Base-by-base conservation (phyloP, 768 basidiomycete genomes). In the Asterophora parasitica region DNA sequence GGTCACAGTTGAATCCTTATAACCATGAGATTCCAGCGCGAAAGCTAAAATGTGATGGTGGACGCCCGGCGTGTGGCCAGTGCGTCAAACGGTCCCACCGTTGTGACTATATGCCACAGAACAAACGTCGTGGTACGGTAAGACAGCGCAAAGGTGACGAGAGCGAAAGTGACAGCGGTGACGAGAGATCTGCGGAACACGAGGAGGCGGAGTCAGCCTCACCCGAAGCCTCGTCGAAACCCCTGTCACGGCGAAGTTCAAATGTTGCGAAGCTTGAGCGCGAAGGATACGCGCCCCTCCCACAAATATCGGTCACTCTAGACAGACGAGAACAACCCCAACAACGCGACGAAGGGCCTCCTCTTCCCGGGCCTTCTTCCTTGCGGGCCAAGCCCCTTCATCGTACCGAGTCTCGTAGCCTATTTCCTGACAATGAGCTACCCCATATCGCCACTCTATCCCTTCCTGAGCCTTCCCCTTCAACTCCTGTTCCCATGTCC, bases 1-100 rank as follows among this genome's bases (percentile, higher is more conserved):
- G 44, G 51, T 48, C 19, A 46, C 38, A 44, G 33, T 40, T 44
- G 30, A 30, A 6, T 17, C 42, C 40, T 48, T 23, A 56, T 49
- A 20, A 58, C 59, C 35, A 46, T 39, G 46, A 42, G 57, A 55
- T 42, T 58, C 44, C 65, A 91, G 89, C 88, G 42, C 82, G 89
- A 51, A 92, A 92, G 69, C 75, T 92, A 35, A 91, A 91, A 71
- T 92, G 89, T 64, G 89, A 92, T 58, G 89, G 89, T 42, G 85
- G 84, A 34, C 79, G 86, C 41, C 89, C 89, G 7, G 84, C 88
- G 11, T 92, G 89, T 61, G 73, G 79, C 39, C 89, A 92, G 62
- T 92, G 89, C 61, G 68, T 81, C 51, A 90, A 91, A 65, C 81
- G 89, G 41, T 78, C 77, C 39, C 81, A 89, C 56, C 67, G 79